A percentile compares a stretch with the other conserved stretches of the same genome.
These are phyloP conservation scores for Phaeophleospora eucalypticola DNA, from an alignment of 2,329 filamentous ascomycete genomes.

Conservation along the genomic window DNA sequence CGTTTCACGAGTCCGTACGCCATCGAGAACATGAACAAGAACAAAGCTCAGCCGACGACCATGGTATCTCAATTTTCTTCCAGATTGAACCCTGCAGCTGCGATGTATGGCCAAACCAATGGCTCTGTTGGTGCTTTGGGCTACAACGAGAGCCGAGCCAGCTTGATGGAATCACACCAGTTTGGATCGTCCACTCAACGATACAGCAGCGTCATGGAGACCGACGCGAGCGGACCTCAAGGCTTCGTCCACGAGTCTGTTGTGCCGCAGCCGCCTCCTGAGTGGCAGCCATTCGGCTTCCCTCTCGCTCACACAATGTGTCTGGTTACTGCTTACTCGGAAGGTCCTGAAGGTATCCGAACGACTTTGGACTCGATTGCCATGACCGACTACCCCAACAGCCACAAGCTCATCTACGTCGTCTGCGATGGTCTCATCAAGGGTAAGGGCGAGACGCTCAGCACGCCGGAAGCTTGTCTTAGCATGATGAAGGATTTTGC, in stretches of 20 bases:
- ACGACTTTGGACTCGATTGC: slow-evolving; percentile 95
- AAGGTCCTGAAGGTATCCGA: slow-evolving; percentile 86
- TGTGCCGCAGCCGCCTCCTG: slow-evolving; percentile 89
- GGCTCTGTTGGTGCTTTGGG: slow-evolving; percentile 53
- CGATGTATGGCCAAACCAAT: slow-evolving; percentile 64
- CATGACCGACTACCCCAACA: slow-evolving; percentile 98
- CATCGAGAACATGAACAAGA: slow-evolving; percentile 59
- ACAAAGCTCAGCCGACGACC: slow-evolving; percentile 67
- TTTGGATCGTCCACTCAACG: slow-evolving; percentile 39
- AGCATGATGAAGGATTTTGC: slow-evolving; percentile 94
- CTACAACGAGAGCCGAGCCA: slow-evolving; percentile 32
- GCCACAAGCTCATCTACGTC: slow-evolving; percentile 93
- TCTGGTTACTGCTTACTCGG: slow-evolving; percentile 93
- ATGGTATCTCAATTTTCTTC: slow-evolving; percentile 88
- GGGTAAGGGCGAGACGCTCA: slow-evolving; percentile 79
- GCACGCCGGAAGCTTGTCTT: slow-evolving; percentile 85
- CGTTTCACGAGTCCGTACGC: slow-evolving; percentile 90
- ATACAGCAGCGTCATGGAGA: slow-evolving; percentile 53
- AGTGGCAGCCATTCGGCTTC: slow-evolving; percentile 97
- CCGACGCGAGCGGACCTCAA: slow-evolving; percentile 71
- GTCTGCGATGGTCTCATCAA: slow-evolving; percentile 98
- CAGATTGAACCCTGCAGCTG: slow-evolving; percentile 62
- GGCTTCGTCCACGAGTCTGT: slow-evolving; percentile 97
- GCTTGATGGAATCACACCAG: slow-evolving; percentile 40
- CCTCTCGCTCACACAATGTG: slow-evolving; percentile 91